Percentiles rank a stretch among this genome's conserved stretches.
Evolutionary conservation across 1,139 yeast species (phyloP).

Genomic region (Scheffersomyces stambukii): DNA sequence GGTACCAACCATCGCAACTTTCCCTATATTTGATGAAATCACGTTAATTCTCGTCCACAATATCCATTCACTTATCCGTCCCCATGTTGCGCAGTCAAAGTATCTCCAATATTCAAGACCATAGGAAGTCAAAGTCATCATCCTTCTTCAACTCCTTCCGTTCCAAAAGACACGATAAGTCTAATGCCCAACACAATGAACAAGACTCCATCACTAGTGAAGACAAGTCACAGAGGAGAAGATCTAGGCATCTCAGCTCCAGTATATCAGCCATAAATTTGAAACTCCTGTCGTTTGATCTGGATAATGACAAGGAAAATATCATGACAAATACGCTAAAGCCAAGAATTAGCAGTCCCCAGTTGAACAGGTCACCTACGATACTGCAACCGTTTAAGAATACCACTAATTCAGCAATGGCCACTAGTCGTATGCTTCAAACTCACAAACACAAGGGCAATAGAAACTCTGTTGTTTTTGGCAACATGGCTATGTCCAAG

Average conservation of each 20-base stretch:
- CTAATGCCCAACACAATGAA: not conserved
- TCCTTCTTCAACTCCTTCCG: slow-evolving; percentile 21
- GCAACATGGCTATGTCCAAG: slow-evolving; percentile 1
- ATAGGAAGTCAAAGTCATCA: slow-evolving; percentile 14
- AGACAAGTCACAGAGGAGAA: slow-evolving; percentile 3
- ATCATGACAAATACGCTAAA: slow-evolving; percentile 16
- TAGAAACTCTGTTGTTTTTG: slow-evolving; percentile 7
- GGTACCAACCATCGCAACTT: too few relatives aligned
- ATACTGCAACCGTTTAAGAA: too few relatives aligned
- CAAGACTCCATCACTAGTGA: not conserved
- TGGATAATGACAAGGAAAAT: slow-evolving; percentile 13
- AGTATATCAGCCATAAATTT: slow-evolving; percentile 9
- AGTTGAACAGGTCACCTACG: slow-evolving; percentile 11
- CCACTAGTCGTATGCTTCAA: slow-evolving; percentile 4
- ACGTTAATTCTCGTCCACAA: slow-evolving; percentile 1
- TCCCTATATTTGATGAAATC: not conserved
- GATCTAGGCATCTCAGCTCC: slow-evolving; percentile 10
- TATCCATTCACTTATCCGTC: not conserved
- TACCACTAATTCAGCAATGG: slow-evolving; percentile 5
- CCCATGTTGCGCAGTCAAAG: slow-evolving; percentile 31
- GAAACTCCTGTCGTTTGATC: slow-evolving; percentile 4
- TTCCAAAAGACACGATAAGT: slow-evolving; percentile 12
- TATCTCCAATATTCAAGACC: slow-evolving; percentile 23
- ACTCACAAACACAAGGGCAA: slow-evolving; percentile 2
- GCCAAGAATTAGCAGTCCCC: slow-evolving; percentile 23